Evolutionary conservation across 257 asterid species (phyloP).

Genomic region (Primulina eburnea): DNA sequence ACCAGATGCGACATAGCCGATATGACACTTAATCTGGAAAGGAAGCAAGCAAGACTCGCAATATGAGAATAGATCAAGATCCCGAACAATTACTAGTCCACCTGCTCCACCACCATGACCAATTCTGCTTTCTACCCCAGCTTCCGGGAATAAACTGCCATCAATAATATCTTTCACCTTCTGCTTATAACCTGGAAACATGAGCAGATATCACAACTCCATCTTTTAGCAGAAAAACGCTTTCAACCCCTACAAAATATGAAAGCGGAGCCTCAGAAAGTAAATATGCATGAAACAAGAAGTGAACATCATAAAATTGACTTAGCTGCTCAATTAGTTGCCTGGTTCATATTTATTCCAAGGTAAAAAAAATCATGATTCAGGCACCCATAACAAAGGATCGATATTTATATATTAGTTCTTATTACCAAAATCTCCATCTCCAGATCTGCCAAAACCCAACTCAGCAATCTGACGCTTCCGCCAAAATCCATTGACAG

Average conservation of each 20-base stretch:
- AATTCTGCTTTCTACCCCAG: conserved; percentile 65
- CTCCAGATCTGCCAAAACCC: background rate
- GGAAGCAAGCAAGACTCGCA: conserved; percentile 97
- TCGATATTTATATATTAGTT: background rate
- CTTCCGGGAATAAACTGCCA: conserved; percentile 88
- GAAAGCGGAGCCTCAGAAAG: background rate
- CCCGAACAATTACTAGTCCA: conserved; percentile 92
- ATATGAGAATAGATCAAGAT: conserved; percentile 84
- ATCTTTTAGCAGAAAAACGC: background rate
- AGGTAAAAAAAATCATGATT: background rate
- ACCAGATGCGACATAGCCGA: conserved; percentile 84
- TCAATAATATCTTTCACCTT: conserved; percentile 71
- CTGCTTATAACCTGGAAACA: conserved; percentile 65
- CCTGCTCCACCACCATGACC: conserved; percentile 94
- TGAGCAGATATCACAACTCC: conserved; percentile 3
- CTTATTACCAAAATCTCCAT: background rate
- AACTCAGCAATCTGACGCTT: background rate
- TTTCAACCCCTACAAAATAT: background rate
- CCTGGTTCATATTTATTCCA: background rate
- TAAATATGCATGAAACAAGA: background rate
- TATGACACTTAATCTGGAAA: conserved; percentile 84
- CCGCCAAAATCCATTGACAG: background rate
- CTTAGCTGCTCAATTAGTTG: background rate
- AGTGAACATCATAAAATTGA: too few species aligned
- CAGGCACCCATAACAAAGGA: conserved; percentile 1